Percentiles rank a stretch among this genome's conserved stretches.
These are phyloP conservation scores for Pseudomassariella vexata DNA, from an alignment of 2,329 filamentous ascomycete genomes.

Conservation along the genomic window DNA sequence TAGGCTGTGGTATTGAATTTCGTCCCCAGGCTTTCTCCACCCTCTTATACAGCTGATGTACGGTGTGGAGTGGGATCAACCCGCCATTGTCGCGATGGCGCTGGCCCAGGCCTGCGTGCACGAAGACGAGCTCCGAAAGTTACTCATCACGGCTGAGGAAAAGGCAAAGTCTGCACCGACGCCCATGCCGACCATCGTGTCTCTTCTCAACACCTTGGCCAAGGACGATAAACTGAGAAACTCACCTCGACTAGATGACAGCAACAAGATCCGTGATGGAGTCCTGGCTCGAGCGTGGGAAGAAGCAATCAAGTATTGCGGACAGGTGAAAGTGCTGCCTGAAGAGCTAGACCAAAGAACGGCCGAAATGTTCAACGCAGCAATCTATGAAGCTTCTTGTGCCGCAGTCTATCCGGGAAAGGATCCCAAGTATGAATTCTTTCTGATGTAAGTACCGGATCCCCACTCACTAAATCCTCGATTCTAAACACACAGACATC, in stretches of 20 bases:
- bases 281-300: constrained; percentile 57
- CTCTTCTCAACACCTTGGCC: constrained; percentile 57
- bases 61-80: constrained; percentile 76
- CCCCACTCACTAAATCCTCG: not conserved
- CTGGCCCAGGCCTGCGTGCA: constrained; percentile 75
- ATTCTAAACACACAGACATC: constrained; percentile 62
- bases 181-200: constrained; percentile 39
- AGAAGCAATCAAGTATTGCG: constrained; percentile 57
- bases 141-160: constrained; percentile 50
- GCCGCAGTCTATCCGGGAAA: constrained; percentile 61
- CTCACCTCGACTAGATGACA: constrained; percentile 45
- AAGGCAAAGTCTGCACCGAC: constrained; percentile 26
- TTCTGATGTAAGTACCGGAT: constrained; percentile 43
- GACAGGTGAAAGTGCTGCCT: constrained; percentile 49
- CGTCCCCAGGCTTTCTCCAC: constrained; percentile 70
- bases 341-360: constrained; percentile 51
- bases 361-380: constrained; percentile 63
- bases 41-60: constrained; percentile 83
- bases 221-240: constrained; percentile 49
- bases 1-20: constrained; percentile 5
- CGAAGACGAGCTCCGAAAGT: constrained; percentile 44
- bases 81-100: constrained; percentile 72
- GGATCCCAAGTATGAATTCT: constrained; percentile 75
- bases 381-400: constrained; percentile 40
- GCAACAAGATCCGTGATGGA: constrained; percentile 63